These are phyloP conservation scores for Trichoderma sp. DNA, from an alignment of 2,329 filamentous ascomycete species.

Conservation along the genomic window DNA sequence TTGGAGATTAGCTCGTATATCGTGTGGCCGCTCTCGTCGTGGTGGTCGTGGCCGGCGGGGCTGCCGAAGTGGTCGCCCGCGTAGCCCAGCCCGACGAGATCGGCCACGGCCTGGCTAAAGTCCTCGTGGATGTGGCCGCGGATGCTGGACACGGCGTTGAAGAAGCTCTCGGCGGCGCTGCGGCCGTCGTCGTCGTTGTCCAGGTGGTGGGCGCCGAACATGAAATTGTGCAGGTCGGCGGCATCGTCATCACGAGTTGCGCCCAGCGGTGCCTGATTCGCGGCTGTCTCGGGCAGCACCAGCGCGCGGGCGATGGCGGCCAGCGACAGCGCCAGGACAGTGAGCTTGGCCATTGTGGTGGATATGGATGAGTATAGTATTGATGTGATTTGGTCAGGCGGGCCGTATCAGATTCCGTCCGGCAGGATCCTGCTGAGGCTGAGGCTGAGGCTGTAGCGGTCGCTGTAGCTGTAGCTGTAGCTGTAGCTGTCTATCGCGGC, in stretches of 20 bases:
- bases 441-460: too few relatives aligned
- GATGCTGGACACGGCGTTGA: conserved; percentile 13
- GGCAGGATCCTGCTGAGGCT: background rate
- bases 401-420: background rate
- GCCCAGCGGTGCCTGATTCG: conserved; percentile 20
- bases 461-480: background rate
- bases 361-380: background rate
- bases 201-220: conserved; percentile 9
- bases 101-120: conserved; percentile 7
- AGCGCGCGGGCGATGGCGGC: conserved; percentile 21
- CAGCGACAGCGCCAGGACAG: conserved; percentile 21
- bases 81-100: conserved; percentile 12
- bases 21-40: conserved; percentile 45
- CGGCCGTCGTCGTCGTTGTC: conserved; percentile 2
- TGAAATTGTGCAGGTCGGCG: conserved; percentile 11
- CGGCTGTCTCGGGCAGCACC: conserved; percentile 21
- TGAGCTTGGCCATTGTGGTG: conserved; percentile 17
- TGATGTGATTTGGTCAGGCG: background rate
- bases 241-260: background rate
- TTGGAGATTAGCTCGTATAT: conserved; percentile 78
- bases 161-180: conserved; percentile 14
- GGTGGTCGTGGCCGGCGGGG: background rate
- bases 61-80: conserved; percentile 2
- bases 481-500: background rate
- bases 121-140: conserved; percentile 23